Conservation (phyloP, 2,329 filamentous ascomycete species). For the Aspergillus fructus region DNA sequence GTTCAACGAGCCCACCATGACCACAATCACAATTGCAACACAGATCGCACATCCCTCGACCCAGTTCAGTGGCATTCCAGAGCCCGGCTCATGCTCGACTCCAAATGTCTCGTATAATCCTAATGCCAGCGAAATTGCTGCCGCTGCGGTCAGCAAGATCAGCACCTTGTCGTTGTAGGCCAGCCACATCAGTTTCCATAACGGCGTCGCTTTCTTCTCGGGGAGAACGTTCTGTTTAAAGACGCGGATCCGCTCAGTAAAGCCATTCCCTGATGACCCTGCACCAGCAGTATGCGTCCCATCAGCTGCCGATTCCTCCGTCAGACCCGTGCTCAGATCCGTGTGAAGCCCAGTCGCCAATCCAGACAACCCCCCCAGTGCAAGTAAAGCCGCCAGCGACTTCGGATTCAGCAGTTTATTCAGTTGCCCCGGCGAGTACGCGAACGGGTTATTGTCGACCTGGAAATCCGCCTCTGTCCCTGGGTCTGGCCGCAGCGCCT, state of each 20-base stretch:
- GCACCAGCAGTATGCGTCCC: not conserved
- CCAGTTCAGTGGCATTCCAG: conserved; percentile 61
- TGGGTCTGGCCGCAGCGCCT: conserved; percentile 70
- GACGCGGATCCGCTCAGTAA: conserved; percentile 7
- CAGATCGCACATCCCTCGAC: conserved; percentile 80
- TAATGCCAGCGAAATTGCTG: conserved; percentile 68
- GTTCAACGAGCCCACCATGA: conserved; percentile 71
- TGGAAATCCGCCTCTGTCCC: conserved; percentile 72
- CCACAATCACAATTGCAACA: conserved; percentile 72
- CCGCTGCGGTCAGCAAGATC: conserved; percentile 66
- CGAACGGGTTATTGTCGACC: conserved; percentile 70
- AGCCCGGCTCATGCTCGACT: conserved; percentile 18
- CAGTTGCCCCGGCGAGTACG: conserved; percentile 67
- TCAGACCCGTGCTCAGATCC: conserved; percentile 62
- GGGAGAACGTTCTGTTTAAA: conserved; percentile 66
- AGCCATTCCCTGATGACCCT: not conserved
- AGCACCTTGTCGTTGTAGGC: conserved; percentile 77
- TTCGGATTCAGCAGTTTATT: conserved; percentile 76
- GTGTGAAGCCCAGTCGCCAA: conserved; percentile 69
- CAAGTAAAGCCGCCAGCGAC: conserved; percentile 68
- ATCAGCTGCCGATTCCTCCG: conserved; percentile 56
- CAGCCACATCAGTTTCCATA: conserved; percentile 68
- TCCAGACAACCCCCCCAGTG: conserved; percentile 68
- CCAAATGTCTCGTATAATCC: conserved; percentile 58
- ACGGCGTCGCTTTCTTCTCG: conserved; percentile 64